phyloP scores from a whole-genome alignment of 2,329 filamentous ascomycete genomes.

The Aspergillus alliaceus region DNA sequence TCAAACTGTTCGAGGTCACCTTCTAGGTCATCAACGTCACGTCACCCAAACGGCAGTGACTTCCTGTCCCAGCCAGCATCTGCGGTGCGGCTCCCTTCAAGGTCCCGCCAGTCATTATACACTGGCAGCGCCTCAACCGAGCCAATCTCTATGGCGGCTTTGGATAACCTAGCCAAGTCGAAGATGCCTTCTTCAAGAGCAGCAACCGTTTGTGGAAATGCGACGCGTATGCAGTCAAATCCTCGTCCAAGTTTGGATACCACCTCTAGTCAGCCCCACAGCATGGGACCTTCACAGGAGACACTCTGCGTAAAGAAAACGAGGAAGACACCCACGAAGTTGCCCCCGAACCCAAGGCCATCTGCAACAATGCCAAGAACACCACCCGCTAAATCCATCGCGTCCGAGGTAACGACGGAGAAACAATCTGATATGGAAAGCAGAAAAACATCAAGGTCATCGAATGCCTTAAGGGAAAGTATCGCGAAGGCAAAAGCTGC shows the following conservation, averaged over 20 bases:
- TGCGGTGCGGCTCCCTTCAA: constrained; percentile 34
- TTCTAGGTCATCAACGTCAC: constrained; percentile 45
- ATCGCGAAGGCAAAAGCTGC: constrained; percentile 92
- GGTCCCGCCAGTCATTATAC: constrained; percentile 30
- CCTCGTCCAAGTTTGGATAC: constrained; percentile 55
- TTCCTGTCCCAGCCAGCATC: constrained; percentile 41
- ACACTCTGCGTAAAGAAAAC: constrained; percentile 42
- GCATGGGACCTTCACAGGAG: constrained; percentile 29
- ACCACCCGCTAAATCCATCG: constrained; percentile 29
- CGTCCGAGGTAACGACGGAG: constrained; percentile 31
- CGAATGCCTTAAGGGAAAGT: constrained; percentile 77
- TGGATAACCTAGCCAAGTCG: constrained; percentile 26
- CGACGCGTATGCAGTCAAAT: constrained; percentile 50
- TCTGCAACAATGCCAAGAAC: constrained; percentile 32
- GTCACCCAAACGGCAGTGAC: constrained; percentile 55
- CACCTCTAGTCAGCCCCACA: constrained; percentile 55
- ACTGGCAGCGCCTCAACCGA: constrained; percentile 17
- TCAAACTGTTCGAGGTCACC: constrained; percentile 44
- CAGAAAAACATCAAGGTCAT: constrained; percentile 64
- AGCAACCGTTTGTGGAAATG: constrained; percentile 37
- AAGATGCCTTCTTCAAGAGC: constrained; percentile 24
- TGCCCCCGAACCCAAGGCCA: constrained; percentile 28
- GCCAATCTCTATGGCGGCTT: constrained; percentile 9
- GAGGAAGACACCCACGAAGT: constrained; percentile 33
- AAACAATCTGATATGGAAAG: constrained; percentile 33